Base-by-base conservation (phyloP, 495 filamentous ascomycete species). In the Astrocystis sublimbata region DNA sequence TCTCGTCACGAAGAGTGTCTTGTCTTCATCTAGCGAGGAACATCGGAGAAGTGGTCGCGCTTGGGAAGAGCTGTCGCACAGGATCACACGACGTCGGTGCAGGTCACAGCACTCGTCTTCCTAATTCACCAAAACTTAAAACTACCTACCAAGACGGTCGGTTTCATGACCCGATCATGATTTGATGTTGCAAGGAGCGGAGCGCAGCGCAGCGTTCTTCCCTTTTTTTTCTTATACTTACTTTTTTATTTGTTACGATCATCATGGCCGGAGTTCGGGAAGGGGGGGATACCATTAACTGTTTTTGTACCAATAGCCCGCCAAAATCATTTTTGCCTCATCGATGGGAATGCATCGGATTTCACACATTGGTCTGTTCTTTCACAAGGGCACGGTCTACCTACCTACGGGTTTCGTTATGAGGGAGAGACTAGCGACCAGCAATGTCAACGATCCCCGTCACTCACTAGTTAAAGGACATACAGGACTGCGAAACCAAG, bases 101-200 rank as follows among this genome's bases (percentile, higher is more conserved):
- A 59, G 56, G 31, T 59, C 56, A 59, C 31, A 50, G 56, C 56
- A 59, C 56, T 21, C 3, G 36, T 13, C 15, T 36, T 19, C 24
- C 40, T 24, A 30, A n/a, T 49, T 24, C 40, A 43, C 19, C 6
- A 33, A 38, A 21, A 13, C 49, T 50, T 28, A 21, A 30, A 62
- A 56, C 51, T 38, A n/a, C 56, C 41, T 6, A n/a, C 35, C 52
- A 31, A 26, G 12, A 62, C 31, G 23, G 28, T 56, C 51, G 50
- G 21, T 13, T 62, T 62, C 51, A 56, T 53, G 58, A 62, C 24
- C 50, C 52, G 24, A 53, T 53, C 53, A 61, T 61, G 58, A 61
- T 52, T 61, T 53, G 38, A 43, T 45, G 50, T 52, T 61, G 35
- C 8, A 28, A 61, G 58, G 58, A 53, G 58, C 58, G 40, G 36